phyloP scores from a whole-genome alignment of 441 rosid species.

The Populus hybrid region DNA sequence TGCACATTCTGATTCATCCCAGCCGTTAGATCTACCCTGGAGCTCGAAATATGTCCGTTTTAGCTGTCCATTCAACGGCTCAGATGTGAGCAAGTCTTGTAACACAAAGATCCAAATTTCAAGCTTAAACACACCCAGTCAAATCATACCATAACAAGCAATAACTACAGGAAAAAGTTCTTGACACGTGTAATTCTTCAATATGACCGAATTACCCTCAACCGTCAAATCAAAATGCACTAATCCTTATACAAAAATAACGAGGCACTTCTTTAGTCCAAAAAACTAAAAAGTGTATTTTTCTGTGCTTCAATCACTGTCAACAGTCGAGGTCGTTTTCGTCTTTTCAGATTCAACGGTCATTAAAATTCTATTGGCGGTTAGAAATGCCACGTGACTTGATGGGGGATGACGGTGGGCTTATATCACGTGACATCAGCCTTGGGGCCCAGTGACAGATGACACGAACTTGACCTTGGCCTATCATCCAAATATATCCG shows the following conservation, averaged over 20 bases:
- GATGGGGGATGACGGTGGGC: conserved; percentile 14
- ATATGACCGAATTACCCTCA: conserved; percentile 15
- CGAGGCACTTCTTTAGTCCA: neutral
- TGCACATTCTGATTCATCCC: conserved; percentile 6
- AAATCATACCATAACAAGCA: conserved; percentile 14
- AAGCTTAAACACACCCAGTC: neutral
- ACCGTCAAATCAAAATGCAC: conserved; percentile 31
- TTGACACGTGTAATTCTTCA: neutral
- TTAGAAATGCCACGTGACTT: conserved; percentile 22
- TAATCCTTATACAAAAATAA: conserved; percentile 13
- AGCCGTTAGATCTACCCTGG: conserved; percentile 17
- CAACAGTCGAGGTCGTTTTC: conserved; percentile 6
- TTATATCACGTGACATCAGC: conserved; percentile 29
- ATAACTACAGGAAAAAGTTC: neutral
- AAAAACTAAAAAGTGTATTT: neutral
- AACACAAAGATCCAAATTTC: neutral
- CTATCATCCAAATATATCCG: neutral
- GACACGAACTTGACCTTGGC: conserved; percentile 11
- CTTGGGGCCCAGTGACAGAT: neutral
- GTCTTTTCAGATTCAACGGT: conserved; percentile 11
- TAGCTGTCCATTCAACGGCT: neutral
- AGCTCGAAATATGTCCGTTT: neutral
- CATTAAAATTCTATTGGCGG: neutral
- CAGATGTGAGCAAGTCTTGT: neutral
- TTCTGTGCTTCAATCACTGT: neutral